Evolutionary conservation across 345 rosid species (phyloP).

Genomic region (Gossypium ekmanianum): DNA sequence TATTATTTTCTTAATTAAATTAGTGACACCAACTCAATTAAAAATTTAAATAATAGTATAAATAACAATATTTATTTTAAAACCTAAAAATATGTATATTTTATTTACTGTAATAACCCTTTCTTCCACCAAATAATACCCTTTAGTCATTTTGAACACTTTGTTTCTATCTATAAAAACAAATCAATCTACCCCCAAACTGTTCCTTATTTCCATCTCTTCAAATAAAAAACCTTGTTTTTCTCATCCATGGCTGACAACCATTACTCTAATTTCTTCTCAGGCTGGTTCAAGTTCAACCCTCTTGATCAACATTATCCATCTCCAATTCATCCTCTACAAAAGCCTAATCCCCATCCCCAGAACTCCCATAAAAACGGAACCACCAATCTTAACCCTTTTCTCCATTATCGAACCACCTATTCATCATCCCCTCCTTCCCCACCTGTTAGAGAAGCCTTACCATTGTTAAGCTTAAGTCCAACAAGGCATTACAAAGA

Average conservation of each 20-base stretch:
- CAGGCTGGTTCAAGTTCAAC: slow-evolving; percentile 50
- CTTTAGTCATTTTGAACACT: slow-evolving; percentile 47
- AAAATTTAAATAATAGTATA: too few species aligned
- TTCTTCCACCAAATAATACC: not conserved
- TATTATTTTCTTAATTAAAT: too few species aligned
- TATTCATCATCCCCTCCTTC: slow-evolving; percentile 49
- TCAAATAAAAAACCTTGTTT: not conserved
- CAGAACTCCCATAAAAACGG: slow-evolving; percentile 11
- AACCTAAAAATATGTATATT: too few species aligned
- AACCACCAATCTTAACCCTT: slow-evolving; percentile 8
- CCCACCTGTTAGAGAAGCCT: slow-evolving; percentile 83
- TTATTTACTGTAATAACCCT: too few species aligned
- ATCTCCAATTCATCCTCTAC: slow-evolving; percentile 19
- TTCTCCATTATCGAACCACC: slow-evolving; percentile 21
- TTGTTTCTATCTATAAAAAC: slow-evolving; percentile 46
- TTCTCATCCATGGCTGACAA: slow-evolving; percentile 59
- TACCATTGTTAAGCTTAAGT: slow-evolving; percentile 70
- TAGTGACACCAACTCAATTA: fast-evolving
- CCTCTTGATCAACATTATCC: slow-evolving; percentile 40
- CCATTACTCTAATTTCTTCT: slow-evolving; percentile 69
- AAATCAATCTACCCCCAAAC: slow-evolving; percentile 42
- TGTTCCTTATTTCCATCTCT: slow-evolving; percentile 17
- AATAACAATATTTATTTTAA: too few species aligned
- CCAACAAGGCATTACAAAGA: slow-evolving; percentile 48
- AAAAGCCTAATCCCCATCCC: not conserved